Evolutionary conservation across 768 basidiomycete genomes (phyloP), one percentile per base, ranked within the genome.

Genomic region (Serpula lacrymans): DNA sequence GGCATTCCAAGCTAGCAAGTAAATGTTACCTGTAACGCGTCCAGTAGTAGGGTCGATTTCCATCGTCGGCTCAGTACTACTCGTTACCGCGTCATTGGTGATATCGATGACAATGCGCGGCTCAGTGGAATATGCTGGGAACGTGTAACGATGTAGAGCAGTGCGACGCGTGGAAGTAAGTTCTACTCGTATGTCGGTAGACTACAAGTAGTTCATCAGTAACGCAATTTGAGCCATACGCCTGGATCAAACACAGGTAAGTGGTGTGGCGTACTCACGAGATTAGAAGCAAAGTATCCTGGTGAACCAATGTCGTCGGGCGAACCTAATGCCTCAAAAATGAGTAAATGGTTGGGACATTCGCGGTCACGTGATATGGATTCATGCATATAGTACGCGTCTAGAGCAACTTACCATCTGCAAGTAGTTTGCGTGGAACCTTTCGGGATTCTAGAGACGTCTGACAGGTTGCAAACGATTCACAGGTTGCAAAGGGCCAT

Each of bases 231-330:
- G 9, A 29, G 6, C 16, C n/a, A 16, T 23, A 7, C 22, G 21
- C 42, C 6, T 11, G 22, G 17, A 6, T 29, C 12, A n/a, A 17
- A 3, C 9, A 10, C 6, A 5, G 32, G 25, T 18, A 21, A 20
- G 23, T 6, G 37, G 29, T 23, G 12, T 14, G 20, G 21, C 14
- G 5, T 2, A 53, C 64, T 12, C 42, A 77, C 78, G 22, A 82
- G 60, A 48, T 80, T 80, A 1, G 76, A 73, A 0, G 79, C 70
- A 52, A 84, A 84, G 53, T 82, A 84, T 35, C 82, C 82, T 0
- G 81, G 82, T 12, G 77, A 75, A 4, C 80, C 78, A 42, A 66
- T 69, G 48, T 83, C 80, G 43, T 82, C 80, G 4, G 78, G 74
- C 23, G 67, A 63, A 10, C 78, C 78, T 80, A 41, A 18, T 9